phyloP scores from a whole-genome alignment of 2,329 filamentous ascomycete species.

The Alternaria arborescens region DNA sequence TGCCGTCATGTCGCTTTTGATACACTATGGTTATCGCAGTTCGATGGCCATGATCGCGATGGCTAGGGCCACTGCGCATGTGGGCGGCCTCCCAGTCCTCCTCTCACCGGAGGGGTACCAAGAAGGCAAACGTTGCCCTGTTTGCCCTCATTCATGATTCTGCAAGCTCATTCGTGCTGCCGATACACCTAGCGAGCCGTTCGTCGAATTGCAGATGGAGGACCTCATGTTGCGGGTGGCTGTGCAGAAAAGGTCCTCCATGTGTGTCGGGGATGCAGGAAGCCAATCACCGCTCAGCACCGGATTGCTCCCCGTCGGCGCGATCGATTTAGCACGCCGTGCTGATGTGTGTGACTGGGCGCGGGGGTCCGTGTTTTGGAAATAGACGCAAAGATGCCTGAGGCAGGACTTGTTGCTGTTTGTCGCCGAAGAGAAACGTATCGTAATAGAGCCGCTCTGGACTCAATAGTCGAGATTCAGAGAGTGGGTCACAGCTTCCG shows the following conservation, averaged over 20 bases:
- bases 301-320: conserved; percentile 6
- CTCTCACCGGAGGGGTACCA: conserved; percentile 1
- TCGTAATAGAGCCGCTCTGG: background rate
- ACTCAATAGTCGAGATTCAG: background rate
- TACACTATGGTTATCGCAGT: conserved; percentile 5
- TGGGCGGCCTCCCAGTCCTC: conserved; percentile 17
- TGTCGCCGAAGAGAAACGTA: background rate
- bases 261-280: background rate
- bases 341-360: conserved; percentile 8
- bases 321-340: conserved; percentile 5
- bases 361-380: background rate
- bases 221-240: conserved; percentile 13
- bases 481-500: background rate
- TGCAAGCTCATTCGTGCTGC: conserved; percentile 7
- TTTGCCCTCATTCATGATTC: conserved; percentile 6
- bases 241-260: conserved; percentile 17
- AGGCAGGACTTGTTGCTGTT: background rate
- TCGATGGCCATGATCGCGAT: conserved; percentile 1
- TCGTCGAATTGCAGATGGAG: conserved; percentile 12
- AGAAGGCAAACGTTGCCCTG: conserved; percentile 12
- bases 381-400: background rate
- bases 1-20: background rate
- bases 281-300: conserved; percentile 5
- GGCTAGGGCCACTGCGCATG: conserved; percentile 2
- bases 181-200: conserved; percentile 4